A percentile compares a stretch with the other conserved stretches of the same genome.
Conservation (phyloP, 2,329 filamentous ascomycete genomes). For the Colletotrichum sidae region DNA sequence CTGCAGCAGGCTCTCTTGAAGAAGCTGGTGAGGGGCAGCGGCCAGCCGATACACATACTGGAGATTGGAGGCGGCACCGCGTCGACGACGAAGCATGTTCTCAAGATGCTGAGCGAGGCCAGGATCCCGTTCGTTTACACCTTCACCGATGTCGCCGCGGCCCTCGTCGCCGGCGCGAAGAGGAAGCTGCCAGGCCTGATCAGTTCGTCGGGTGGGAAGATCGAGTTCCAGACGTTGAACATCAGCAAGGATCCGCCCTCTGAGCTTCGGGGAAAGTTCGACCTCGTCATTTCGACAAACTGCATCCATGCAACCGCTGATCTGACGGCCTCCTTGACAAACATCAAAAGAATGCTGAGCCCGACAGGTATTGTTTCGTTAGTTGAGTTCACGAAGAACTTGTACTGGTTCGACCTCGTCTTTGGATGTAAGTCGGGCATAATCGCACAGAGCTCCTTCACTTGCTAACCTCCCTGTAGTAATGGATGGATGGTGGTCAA, state of each 20-base stretch:
- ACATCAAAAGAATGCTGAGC: conserved; percentile 42
- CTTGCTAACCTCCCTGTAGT: background rate
- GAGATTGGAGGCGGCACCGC: conserved; percentile 58
- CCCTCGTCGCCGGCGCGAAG: conserved; percentile 44
- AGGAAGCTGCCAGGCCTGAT: conserved; percentile 40
- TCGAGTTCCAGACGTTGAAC: conserved; percentile 45
- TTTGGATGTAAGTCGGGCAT: conserved; percentile 41
- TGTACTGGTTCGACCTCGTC: conserved; percentile 46
- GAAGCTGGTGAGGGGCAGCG: background rate
- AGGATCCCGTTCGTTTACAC: conserved; percentile 50
- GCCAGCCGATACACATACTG: conserved; percentile 45
- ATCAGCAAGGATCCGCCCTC: conserved; percentile 42
- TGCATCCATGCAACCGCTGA: conserved; percentile 45
- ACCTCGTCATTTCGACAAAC: conserved; percentile 50
- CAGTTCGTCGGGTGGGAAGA: conserved; percentile 31
- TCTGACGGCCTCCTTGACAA: background rate
- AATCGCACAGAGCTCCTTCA: background rate
- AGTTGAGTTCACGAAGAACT: conserved; percentile 43
- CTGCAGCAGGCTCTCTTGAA: conserved; percentile 36
- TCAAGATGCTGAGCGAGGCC: conserved; percentile 40
- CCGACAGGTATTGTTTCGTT: conserved; percentile 45
- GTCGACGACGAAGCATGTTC: conserved; percentile 50
- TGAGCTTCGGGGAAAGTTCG: conserved; percentile 38
- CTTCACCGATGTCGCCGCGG: conserved; percentile 54
- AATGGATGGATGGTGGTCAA: conserved; percentile 9